A percentile compares a stretch with the other conserved stretches of the same genome.
phyloP scores from a whole-genome alignment of 306 rosid species.

The Boehmeria nivea region DNA sequence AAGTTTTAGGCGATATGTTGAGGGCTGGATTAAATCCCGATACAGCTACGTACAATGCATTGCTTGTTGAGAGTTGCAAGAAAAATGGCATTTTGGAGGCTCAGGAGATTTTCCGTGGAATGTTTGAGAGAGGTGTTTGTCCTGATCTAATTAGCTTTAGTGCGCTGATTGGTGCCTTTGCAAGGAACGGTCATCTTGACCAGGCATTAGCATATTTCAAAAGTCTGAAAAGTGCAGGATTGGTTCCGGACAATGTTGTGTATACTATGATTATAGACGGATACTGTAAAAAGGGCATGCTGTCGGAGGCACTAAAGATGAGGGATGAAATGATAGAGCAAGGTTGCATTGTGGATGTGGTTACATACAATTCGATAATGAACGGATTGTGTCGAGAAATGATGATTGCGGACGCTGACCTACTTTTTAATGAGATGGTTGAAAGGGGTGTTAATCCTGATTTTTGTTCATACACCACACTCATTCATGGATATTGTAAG shows the following conservation, averaged over 20 bases:
- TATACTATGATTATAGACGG: conserved; percentile 86
- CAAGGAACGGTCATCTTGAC: conserved; percentile 54
- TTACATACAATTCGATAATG: conserved; percentile 66
- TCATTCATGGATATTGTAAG: conserved; percentile 78
- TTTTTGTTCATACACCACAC: conserved; percentile 76
- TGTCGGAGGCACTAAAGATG: conserved; percentile 61
- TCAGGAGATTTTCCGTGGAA: conserved; percentile 54
- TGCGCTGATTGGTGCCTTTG: conserved; percentile 54
- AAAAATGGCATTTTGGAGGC: conserved; percentile 56
- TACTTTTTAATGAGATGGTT: conserved; percentile 66
- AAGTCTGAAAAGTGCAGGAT: conserved; percentile 52
- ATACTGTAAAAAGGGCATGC: conserved; percentile 54
- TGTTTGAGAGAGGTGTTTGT: conserved; percentile 43
- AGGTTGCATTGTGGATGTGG: conserved; percentile 75
- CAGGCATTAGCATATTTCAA: conserved; percentile 52
- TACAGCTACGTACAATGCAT: conserved; percentile 57
- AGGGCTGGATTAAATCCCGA: conserved; percentile 57
- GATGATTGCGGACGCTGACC: conserved; percentile 72
- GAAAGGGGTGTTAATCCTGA: conserved; percentile 87
- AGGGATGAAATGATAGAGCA: conserved; percentile 66
- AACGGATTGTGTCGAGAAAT: conserved; percentile 70
- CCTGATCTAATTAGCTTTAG: conserved; percentile 81
- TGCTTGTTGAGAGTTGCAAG: conserved; percentile 67
- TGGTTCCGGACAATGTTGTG: conserved; percentile 76
- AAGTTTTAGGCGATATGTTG: conserved; percentile 57